phyloP scores from a whole-genome alignment of 345 rosid genomes.

The Rhodomyrtus tomentosa region DNA sequence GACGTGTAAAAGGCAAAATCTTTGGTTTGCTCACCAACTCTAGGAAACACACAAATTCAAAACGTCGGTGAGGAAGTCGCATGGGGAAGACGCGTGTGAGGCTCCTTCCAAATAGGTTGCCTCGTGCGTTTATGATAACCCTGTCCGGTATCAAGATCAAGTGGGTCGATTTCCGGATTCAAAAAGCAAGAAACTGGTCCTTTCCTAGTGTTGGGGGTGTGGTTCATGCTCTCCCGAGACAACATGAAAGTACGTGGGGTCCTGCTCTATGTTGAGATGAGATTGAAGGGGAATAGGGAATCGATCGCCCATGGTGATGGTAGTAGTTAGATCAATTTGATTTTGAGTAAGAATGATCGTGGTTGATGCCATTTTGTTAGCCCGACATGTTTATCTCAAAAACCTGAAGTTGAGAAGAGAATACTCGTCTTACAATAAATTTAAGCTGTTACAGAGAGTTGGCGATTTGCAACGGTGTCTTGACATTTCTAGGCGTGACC shows the following conservation, averaged over 20 bases:
- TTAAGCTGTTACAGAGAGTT: background rate
- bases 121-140: background rate
- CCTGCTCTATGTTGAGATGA: too few relatives aligned
- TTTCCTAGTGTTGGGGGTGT: too few relatives aligned
- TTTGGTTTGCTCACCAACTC: background rate
- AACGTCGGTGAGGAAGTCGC: background rate
- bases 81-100: background rate
- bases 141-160: too few relatives aligned
- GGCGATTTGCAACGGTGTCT: background rate
- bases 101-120: background rate
- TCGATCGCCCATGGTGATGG: background rate
- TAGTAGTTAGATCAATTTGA: background rate
- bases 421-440: background rate
- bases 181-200: too few relatives aligned
- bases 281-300: too few relatives aligned
- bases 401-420: background rate
- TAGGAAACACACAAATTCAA: background rate
- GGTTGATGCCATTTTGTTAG: background rate
- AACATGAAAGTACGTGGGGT: too few relatives aligned
- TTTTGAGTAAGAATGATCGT: background rate
- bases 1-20: background rate
- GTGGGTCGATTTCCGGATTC: too few relatives aligned
- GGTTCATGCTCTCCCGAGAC: too few relatives aligned
- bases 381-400: background rate
- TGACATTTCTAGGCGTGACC: background rate